These are phyloP conservation scores for Biscutella laevigata DNA, from an alignment of 441 rosid species.

Conservation along the genomic window DNA sequence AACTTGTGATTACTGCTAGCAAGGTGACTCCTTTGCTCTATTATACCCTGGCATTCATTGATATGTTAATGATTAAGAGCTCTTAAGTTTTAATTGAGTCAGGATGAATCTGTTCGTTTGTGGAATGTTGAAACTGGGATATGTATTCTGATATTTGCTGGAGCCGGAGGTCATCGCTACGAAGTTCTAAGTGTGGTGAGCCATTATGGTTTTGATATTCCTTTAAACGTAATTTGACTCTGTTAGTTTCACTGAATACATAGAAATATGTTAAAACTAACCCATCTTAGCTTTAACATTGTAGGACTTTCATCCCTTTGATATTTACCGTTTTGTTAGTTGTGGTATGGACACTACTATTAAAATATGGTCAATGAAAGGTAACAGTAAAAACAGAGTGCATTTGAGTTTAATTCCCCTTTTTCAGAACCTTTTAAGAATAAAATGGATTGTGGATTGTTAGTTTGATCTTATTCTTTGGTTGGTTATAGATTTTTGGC, in stretches of 20 bases:
- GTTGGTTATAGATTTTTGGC: conserved; percentile 74
- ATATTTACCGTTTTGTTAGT: conserved; percentile 71
- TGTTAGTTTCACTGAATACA: neutral
- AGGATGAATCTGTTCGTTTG: conserved; percentile 95
- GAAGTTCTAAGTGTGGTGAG: conserved; percentile 95
- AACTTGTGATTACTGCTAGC: conserved; percentile 89
- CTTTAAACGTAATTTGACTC: neutral
- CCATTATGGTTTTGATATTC: neutral
- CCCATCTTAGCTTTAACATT: conserved; percentile 18
- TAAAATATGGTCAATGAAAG: conserved; percentile 98
- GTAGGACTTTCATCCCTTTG: conserved; percentile 91
- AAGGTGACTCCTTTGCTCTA: conserved; percentile 37
- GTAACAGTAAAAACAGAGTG: conserved; percentile 32
- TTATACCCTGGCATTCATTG: neutral
- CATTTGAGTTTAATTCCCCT: conserved; percentile 6
- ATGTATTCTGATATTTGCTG: conserved; percentile 91
- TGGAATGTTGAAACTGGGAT: conserved; percentile 97
- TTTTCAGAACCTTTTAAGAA: neutral
- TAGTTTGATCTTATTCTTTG: neutral
- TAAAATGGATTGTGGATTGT: neutral
- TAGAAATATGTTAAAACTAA: conserved; percentile 8
- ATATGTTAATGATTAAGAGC: conserved; percentile 16
- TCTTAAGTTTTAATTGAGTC: conserved; percentile 17
- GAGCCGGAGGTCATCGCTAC: conserved; percentile 94
- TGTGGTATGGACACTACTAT: conserved; percentile 97